Evolutionary conservation across 352 stramenopile species (phyloP).

Genomic region (Phytophthora boehmeriae): DNA sequence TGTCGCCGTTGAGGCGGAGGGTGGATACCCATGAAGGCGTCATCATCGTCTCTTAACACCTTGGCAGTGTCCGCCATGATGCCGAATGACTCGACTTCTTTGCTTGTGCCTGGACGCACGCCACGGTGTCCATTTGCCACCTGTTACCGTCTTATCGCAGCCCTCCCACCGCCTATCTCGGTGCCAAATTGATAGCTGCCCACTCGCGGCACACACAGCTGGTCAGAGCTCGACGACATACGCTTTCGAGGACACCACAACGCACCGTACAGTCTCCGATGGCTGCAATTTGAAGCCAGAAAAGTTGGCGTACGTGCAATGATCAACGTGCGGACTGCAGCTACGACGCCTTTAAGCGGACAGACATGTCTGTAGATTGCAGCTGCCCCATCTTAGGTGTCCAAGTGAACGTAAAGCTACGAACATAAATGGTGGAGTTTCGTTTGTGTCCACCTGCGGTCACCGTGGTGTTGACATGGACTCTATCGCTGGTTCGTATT

Average conservation of each 20-base stretch:
- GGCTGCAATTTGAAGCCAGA: background rate
- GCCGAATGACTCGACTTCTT: slow-evolving; percentile 15
- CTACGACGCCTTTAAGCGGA: background rate
- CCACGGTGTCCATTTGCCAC: slow-evolving; percentile 19
- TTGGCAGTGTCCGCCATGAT: slow-evolving; percentile 25
- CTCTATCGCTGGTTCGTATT: background rate
- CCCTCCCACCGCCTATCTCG: slow-evolving; percentile 28
- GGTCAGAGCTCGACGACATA: slow-evolving; percentile 19
- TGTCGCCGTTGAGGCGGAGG: slow-evolving; percentile 19
- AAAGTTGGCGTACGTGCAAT: background rate
- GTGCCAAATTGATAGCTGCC: slow-evolving; percentile 22
- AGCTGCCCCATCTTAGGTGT: background rate
- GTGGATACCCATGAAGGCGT: slow-evolving; percentile 15
- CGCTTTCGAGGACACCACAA: slow-evolving; percentile 31
- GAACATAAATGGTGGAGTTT: slow-evolving; percentile 18
- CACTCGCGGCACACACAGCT: slow-evolving; percentile 18
- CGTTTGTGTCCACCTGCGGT: slow-evolving; percentile 28
- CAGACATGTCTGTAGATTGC: background rate
- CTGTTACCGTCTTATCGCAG: slow-evolving; percentile 36
- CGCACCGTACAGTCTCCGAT: slow-evolving; percentile 13
- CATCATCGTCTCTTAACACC: slow-evolving; percentile 22
- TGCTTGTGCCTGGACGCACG: slow-evolving; percentile 16
- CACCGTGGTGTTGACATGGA: slow-evolving; percentile 5
- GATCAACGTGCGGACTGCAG: background rate
- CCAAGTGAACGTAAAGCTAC: slow-evolving; percentile 6